Evolutionary conservation across 106 monocot genomes (phyloP).

Genomic region (Posidonia australis): DNA sequence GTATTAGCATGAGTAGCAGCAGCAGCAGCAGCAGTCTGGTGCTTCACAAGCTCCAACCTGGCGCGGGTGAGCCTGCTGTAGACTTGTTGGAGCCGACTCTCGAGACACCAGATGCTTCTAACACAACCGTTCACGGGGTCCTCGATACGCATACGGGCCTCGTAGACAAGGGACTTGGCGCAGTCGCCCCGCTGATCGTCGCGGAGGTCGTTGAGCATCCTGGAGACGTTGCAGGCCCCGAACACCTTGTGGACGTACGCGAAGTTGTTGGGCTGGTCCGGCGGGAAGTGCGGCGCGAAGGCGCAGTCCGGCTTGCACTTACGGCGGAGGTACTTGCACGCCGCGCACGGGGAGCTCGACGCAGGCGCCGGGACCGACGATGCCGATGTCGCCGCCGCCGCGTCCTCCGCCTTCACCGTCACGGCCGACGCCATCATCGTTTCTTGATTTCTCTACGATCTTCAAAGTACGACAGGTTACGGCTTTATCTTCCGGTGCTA

Average conservation of each 20-base stretch:
- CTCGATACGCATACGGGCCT: constrained; percentile 24
- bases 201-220: constrained; percentile 53
- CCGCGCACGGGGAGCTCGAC: constrained; percentile 35
- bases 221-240: constrained; percentile 74
- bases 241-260: constrained; percentile 62
- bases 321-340: constrained; percentile 67
- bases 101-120: constrained; percentile 36
- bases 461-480: too few species aligned
- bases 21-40: too few species aligned
- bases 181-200: constrained; percentile 34
- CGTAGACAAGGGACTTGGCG: constrained; percentile 43
- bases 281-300: constrained; percentile 77
- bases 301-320: constrained; percentile 69
- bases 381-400: too few species aligned
- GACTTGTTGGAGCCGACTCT: constrained; percentile 22
- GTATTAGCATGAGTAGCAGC: too few species aligned
- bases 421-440: too few species aligned
- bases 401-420: too few species aligned
- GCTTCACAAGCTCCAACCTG: constrained; percentile 26
- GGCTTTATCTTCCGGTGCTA: too few species aligned
- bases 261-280: constrained; percentile 58
- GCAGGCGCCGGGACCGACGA: too few species aligned
- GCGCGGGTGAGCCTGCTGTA: constrained; percentile 22
- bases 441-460: too few species aligned
- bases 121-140: constrained; percentile 52